Evolutionary conservation across 2,329 filamentous ascomycete species (phyloP).

Genomic region (Emmonsiellopsis sp.): DNA sequence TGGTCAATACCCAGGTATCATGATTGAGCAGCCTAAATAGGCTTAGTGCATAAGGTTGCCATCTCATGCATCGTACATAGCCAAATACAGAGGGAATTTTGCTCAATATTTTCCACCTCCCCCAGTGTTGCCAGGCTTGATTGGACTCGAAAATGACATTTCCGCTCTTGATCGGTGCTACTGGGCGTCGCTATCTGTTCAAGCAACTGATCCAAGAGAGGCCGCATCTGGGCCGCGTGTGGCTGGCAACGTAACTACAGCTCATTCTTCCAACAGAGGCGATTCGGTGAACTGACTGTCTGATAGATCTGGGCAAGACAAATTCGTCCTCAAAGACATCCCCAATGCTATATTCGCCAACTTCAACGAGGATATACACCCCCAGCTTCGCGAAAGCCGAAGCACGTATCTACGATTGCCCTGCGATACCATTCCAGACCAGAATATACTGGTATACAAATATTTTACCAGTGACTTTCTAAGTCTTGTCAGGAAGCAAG

Average conservation of each 20-base stretch:
- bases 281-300: slow-evolving; percentile 6
- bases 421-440: slow-evolving; percentile 34
- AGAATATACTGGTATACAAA: slow-evolving; percentile 38
- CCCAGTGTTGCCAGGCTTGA: too few species aligned
- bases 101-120: too few species aligned
- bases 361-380: slow-evolving; percentile 15
- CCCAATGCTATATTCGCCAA: slow-evolving; percentile 17
- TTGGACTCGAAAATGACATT: slow-evolving; percentile 12
- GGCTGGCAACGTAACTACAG: slow-evolving; percentile 19
- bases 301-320: slow-evolving; percentile 14
- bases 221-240: slow-evolving; percentile 22
- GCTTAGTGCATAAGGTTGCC: too few species aligned
- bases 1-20: too few species aligned
- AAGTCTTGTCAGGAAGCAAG: slow-evolving; percentile 31
- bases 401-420: slow-evolving; percentile 30
- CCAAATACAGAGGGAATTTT: too few species aligned
- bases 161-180: slow-evolving; percentile 12
- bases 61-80: too few species aligned
- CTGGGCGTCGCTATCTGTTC: slow-evolving; percentile 22
- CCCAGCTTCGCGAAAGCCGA: slow-evolving; percentile 22
- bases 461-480: slow-evolving; percentile 37
- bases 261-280: slow-evolving; percentile 6
- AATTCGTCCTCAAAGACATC: slow-evolving; percentile 20
- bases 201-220: slow-evolving; percentile 25
- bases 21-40: too few species aligned